Conservation (phyloP, 2,329 filamentous ascomycete genomes). For the Neopestalotiopsis clavispora region DNA sequence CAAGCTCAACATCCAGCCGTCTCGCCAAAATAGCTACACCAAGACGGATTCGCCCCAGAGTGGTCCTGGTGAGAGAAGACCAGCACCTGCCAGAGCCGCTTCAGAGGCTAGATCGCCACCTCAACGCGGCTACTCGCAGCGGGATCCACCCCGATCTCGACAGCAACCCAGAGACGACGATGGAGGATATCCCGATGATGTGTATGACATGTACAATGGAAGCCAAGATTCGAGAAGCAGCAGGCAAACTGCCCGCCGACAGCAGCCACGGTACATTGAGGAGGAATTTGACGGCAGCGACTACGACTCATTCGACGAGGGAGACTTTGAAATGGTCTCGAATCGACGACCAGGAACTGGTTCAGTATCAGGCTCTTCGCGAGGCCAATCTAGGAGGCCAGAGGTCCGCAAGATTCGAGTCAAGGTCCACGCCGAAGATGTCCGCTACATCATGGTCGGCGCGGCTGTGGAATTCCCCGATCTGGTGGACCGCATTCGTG, state of each 20-base stretch:
- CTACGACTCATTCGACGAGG: constrained; percentile 76
- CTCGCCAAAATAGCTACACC: constrained; percentile 58
- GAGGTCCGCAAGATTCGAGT: constrained; percentile 82
- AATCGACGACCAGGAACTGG: constrained; percentile 51
- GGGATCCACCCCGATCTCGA: constrained; percentile 39
- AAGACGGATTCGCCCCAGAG: constrained; percentile 54
- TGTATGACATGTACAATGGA: constrained; percentile 67
- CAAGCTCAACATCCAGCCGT: constrained; percentile 64
- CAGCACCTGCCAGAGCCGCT: constrained; percentile 39
- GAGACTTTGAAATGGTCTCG: constrained; percentile 80
- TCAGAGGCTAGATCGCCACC: constrained; percentile 53
- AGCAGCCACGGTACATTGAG: constrained; percentile 70
- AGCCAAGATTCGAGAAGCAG: constrained; percentile 43
- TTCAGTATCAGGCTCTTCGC: constrained; percentile 54
- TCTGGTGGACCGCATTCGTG: constrained; percentile 77
- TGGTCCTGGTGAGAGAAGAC: constrained; percentile 28
- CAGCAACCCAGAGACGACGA: constrained; percentile 58
- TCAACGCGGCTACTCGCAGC: constrained; percentile 48
- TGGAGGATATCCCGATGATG: constrained; percentile 68
- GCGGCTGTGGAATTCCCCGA: constrained; percentile 75
- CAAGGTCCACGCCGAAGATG: constrained; percentile 92
- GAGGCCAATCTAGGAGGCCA: constrained; percentile 62
- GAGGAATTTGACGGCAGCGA: constrained; percentile 80
- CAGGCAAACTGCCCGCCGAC: constrained; percentile 45
- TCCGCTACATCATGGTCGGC: constrained; percentile 88